Evolutionary conservation across 2,329 filamentous ascomycete species (phyloP).

Genomic region (Aureobasidium sp.): DNA sequence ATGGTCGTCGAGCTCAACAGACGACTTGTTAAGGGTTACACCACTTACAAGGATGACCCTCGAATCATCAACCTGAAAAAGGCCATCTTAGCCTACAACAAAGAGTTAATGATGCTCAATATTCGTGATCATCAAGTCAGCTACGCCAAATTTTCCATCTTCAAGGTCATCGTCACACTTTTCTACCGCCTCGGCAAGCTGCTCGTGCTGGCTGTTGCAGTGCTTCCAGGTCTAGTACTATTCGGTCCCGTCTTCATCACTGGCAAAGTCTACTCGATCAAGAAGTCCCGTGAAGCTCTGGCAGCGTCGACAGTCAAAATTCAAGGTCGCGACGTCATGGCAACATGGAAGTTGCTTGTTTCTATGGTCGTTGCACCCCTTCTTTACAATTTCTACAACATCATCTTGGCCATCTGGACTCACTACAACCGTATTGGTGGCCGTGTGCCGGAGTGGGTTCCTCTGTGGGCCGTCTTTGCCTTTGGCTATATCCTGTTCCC

Average conservation of each 20-base stretch:
- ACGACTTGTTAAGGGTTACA: conserved; percentile 83
- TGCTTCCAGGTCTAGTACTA: conserved; percentile 76
- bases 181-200: conserved; percentile 77
- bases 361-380: conserved; percentile 74
- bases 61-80: conserved; percentile 70
- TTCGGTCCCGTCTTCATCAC: conserved; percentile 85
- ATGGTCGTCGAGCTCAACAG: conserved; percentile 92
- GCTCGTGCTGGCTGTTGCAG: conserved; percentile 65
- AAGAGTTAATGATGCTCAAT: conserved; percentile 73
- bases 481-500: conserved; percentile 76
- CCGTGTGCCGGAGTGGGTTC: conserved; percentile 70
- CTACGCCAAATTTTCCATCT: conserved; percentile 75
- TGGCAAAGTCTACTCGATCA: conserved; percentile 72
- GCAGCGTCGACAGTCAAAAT: conserved; percentile 85
- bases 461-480: conserved; percentile 68
- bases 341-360: conserved; percentile 91
- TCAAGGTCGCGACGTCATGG: conserved; percentile 80
- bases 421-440: conserved; percentile 77
- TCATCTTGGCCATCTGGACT: conserved; percentile 66
- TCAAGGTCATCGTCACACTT: conserved; percentile 67
- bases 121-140: conserved; percentile 91
- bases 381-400: conserved; percentile 75
- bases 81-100: conserved; percentile 78
- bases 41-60: conserved; percentile 83
- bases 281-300: conserved; percentile 75